Evolutionary conservation across 2,329 filamentous ascomycete genomes (phyloP), one percentile per base, ranked within the genome.

Genomic region (Monosporascus ibericus): DNA sequence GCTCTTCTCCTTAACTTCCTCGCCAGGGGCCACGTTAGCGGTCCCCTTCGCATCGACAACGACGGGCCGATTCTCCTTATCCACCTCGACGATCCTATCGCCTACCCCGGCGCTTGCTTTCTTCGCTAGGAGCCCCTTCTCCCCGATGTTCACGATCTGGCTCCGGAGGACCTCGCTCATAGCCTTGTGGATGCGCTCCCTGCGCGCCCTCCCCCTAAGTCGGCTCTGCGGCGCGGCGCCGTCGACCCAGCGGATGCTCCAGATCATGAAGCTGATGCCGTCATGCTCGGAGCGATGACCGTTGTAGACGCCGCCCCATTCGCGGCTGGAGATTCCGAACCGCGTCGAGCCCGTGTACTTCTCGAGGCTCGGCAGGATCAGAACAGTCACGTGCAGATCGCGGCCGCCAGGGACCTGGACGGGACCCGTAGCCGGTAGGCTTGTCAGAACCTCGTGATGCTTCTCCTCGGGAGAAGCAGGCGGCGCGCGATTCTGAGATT

Each of bases 221-320:
- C 80, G 70, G 27, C 77, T 77, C 63, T 82, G 79, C 52, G 72
- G 79, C 57, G 77, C 78, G 0, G 81, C 86, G 14, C 94, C 91
- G 57, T 83, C 86, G 0, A 96, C 88, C 85, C 92, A 97, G 49
- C 90, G 84, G 11, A 96, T 81, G 49, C 84, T 83, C 55, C 85
- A 78, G 47, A 99, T 82, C 78, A 88, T 90, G 70, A 89, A 97
- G 67, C 91, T 96, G 68, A 96, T 81, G 3, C 92, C 92, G 60
- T 95, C 91, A 64, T 96, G 91, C 15, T 76, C 64, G 5, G 68
- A 70, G 57, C 65, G 68, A 18, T 68, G 67, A 6, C 67, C 67
- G 24, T 69, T 68, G 51, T 73, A 78, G 14, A 61, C 77, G 24
- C 79, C 81, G 6, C 84, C 87, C 77, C 91, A 96, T 54, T 87